Conservation (phyloP, 1,284 basidiomycete species). For the Neonothopanus nambi region DNA sequence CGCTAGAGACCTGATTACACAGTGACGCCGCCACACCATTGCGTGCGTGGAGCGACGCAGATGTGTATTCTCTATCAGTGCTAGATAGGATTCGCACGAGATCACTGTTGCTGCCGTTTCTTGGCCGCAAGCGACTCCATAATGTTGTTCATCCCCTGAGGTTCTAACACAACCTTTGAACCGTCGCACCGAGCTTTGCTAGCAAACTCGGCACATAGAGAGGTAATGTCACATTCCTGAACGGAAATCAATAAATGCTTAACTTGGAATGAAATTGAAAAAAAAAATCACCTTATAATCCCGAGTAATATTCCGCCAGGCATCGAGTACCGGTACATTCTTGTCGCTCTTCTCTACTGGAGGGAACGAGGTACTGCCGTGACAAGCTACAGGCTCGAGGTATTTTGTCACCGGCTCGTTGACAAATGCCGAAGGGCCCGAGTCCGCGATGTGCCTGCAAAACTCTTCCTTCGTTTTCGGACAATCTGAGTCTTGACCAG, state of each 20-base stretch:
- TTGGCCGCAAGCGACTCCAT: constrained; percentile 48
- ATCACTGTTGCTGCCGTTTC: constrained; percentile 1
- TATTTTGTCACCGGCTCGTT: constrained; percentile 36
- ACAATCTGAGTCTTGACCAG: constrained; percentile 33
- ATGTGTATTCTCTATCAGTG: too few species aligned
- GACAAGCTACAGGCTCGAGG: constrained; percentile 61
- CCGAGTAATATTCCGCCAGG: constrained; percentile 72
- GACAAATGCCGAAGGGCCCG: constrained; percentile 53
- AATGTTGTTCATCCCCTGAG: constrained; percentile 63
- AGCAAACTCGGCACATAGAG: constrained; percentile 74
- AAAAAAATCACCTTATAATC: constrained; percentile 64
- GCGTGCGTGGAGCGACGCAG: too few species aligned
- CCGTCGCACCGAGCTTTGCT: constrained; percentile 80
- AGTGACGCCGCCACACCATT: too few species aligned
- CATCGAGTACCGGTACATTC: constrained; percentile 73
- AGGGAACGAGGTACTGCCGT: constrained; percentile 52
- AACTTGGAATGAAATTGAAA: constrained; percentile 10
- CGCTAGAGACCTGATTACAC: too few species aligned
- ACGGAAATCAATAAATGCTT: constrained; percentile 7
- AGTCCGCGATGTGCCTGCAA: constrained; percentile 43
- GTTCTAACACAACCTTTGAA: constrained; percentile 75
- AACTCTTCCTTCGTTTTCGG: constrained; percentile 63
- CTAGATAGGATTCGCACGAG: too few species aligned
- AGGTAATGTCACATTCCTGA: constrained; percentile 74
- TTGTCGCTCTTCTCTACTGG: constrained; percentile 66